These are phyloP conservation scores for Didymella glomerata DNA, from an alignment of 2,329 filamentous ascomycete genomes.

Conservation along the genomic window DNA sequence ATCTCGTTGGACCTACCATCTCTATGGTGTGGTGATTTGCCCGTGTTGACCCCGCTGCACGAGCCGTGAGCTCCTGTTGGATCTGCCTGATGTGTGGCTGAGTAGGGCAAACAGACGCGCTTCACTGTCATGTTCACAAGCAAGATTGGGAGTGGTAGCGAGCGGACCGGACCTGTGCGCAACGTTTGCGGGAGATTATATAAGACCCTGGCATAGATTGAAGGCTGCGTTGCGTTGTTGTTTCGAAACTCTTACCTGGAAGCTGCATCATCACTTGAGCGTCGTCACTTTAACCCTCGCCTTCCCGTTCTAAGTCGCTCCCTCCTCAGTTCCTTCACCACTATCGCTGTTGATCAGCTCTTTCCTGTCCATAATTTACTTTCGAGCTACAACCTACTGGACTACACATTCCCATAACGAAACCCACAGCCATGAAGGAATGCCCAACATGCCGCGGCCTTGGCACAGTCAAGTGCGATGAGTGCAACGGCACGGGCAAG, in stretches of 20 bases:
- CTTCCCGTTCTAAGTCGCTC: conserved; percentile 11
- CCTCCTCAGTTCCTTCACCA: conserved; percentile 3
- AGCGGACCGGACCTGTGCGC: conserved; percentile 24
- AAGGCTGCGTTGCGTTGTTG: conserved; percentile 23
- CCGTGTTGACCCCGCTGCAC: conserved; percentile 21
- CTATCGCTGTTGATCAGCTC: conserved; percentile 11
- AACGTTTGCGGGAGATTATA: conserved; percentile 25
- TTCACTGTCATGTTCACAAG: conserved; percentile 21
- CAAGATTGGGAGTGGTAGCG: conserved; percentile 23
- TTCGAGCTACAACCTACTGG: not conserved
- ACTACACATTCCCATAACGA: not conserved
- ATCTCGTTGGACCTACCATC: conserved; percentile 2
- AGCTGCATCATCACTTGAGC: conserved; percentile 18
- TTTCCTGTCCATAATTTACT: not conserved
- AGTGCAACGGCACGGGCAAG: conserved; percentile 40
- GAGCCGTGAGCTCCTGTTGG: conserved; percentile 18
- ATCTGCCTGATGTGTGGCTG: conserved; percentile 20
- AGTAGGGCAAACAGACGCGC: conserved; percentile 17
- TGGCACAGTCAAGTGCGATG: conserved; percentile 45
- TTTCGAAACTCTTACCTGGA: conserved; percentile 28
- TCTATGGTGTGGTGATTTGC: conserved; percentile 9
- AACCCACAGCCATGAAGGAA: conserved; percentile 35
- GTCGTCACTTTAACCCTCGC: conserved; percentile 3
- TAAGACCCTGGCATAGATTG: conserved; percentile 27
- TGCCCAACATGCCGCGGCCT: conserved; percentile 47